Evolutionary conservation across 2,329 filamentous ascomycete genomes (phyloP), one percentile per base, ranked within the genome.

Genomic region (Claviceps paspali): DNA sequence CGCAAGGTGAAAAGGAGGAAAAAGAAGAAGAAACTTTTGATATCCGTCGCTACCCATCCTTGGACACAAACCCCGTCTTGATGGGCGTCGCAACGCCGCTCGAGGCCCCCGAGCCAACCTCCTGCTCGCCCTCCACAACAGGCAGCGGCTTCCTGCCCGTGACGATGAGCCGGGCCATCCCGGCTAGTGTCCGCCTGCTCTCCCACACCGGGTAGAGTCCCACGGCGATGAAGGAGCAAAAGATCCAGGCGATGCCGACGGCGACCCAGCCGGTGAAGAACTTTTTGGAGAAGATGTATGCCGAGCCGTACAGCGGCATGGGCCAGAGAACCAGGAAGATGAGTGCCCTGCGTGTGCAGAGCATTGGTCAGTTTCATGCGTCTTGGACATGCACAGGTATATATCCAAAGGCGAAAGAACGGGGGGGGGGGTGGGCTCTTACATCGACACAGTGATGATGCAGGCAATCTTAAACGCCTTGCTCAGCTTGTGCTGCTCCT

Each of bases 271-370:
- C 79, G 0, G 78, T 80, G 53, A 85, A 86, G 62, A 85, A 86
- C 1, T 44, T 21, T 34, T 57, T 57, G 12, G 53, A 56, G 27
- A 59, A 60, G 38, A 94, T 70, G 53, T 94, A 94, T 1, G 72
- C 72, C 0, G 69, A 68, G 9, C 84, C 86, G 52, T 91, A 94
- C 75, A 94, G 77, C 1, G 86, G 86, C 70, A 94, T 88, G 0
- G 87, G 86, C 85, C 86, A 94, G 12, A 94, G 69, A 2, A 94
- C 67, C 0, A 94, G 63, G 39, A 93, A 64, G 0, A 74, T 68
- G 0, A 93, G 42, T 0, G 83, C 82, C 62, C 45, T 53, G 34
- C 28, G 15, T 15, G 34, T 29, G 15, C 11, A 17, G 14, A 5
- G 3, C 1, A 11, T 11, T 19, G 15, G 29, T 30, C 14, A 29